Percentiles rank a stretch among this genome's conserved stretches.
Evolutionary conservation across 768 basidiomycete genomes (phyloP).

Genomic region (Kwoniella dejecticola): DNA sequence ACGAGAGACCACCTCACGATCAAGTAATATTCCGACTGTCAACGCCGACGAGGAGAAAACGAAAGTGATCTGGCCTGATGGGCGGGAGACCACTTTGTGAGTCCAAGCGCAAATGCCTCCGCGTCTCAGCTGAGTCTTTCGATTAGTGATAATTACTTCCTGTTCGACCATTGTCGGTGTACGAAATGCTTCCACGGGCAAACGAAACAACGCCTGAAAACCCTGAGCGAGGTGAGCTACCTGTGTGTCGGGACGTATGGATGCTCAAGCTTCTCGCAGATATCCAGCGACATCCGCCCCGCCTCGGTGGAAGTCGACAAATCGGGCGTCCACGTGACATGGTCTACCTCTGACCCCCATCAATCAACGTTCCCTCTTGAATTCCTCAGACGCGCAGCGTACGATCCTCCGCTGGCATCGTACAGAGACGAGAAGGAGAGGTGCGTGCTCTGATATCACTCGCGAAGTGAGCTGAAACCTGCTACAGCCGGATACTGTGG

Average conservation of each 20-base stretch:
- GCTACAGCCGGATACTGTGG: conserved; percentile 74
- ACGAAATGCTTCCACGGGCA: conserved; percentile 78
- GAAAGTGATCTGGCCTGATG: conserved; percentile 71
- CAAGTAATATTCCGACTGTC: conserved; percentile 4
- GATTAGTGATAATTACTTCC: conserved; percentile 91
- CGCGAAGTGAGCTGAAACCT: neutral
- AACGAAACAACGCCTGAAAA: conserved; percentile 86
- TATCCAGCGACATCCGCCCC: conserved; percentile 73
- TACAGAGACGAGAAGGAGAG: conserved; percentile 7
- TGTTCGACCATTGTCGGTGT: conserved; percentile 91
- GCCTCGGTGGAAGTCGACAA: conserved; percentile 62
- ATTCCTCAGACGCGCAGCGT: conserved; percentile 76
- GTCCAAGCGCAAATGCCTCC: conserved; percentile 37
- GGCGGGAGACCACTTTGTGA: conserved; percentile 75
- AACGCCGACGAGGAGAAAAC: conserved; percentile 53
- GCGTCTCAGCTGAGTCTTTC: no score
- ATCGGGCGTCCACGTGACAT: conserved; percentile 73
- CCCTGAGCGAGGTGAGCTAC: conserved; percentile 72
- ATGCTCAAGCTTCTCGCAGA: conserved; percentile 58
- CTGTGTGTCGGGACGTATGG: neutral
- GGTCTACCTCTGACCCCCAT: conserved; percentile 69
- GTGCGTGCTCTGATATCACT: conserved; percentile 1
- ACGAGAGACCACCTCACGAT: neutral
- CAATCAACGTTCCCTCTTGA: conserved; percentile 83
- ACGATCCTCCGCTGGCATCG: conserved; percentile 65